phyloP scores from a whole-genome alignment of 75 land plant genomes.

The Sequoia sempervirens region DNA sequence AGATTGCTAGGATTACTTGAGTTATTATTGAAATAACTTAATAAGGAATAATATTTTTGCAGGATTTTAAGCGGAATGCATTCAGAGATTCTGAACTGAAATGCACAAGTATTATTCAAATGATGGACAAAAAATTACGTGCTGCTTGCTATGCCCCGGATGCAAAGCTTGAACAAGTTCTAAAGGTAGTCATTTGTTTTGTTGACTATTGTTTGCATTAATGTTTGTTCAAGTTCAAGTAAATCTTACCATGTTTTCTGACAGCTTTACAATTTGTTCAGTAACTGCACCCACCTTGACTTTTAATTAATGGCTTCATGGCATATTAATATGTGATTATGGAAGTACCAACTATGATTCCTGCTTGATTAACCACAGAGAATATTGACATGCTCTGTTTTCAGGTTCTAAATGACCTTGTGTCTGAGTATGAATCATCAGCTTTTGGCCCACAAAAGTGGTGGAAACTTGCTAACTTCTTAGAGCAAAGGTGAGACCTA shows the following conservation, averaged over 20 bases:
- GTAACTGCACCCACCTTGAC: not conserved
- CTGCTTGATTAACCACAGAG: not conserved
- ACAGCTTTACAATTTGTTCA: not conserved
- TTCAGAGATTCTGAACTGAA: slow-evolving; percentile 77
- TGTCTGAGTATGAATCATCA: slow-evolving; percentile 69
- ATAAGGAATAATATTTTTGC: not conserved
- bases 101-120: slow-evolving; percentile 64
- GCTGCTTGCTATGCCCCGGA: slow-evolving; percentile 67
- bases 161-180: slow-evolving; percentile 59
- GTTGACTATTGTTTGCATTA: not conserved
- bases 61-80: slow-evolving; percentile 82
- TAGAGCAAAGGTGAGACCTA: slow-evolving; percentile 63
- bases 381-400: slow-evolving; percentile 12
- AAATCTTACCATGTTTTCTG: not conserved
- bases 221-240: not conserved
- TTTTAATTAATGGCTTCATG: not conserved
- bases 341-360: not conserved
- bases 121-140: slow-evolving; percentile 76
- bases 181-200: slow-evolving; percentile 39
- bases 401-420: slow-evolving; percentile 63
- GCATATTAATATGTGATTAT: not conserved
- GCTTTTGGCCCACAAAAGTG: slow-evolving; percentile 80
- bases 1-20: not conserved
- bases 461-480: slow-evolving; percentile 62
- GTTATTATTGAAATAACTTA: not conserved